These are phyloP conservation scores for Nannochloris sp. DNA, from an alignment of 139 green algal genomes.

Conservation along the genomic window DNA sequence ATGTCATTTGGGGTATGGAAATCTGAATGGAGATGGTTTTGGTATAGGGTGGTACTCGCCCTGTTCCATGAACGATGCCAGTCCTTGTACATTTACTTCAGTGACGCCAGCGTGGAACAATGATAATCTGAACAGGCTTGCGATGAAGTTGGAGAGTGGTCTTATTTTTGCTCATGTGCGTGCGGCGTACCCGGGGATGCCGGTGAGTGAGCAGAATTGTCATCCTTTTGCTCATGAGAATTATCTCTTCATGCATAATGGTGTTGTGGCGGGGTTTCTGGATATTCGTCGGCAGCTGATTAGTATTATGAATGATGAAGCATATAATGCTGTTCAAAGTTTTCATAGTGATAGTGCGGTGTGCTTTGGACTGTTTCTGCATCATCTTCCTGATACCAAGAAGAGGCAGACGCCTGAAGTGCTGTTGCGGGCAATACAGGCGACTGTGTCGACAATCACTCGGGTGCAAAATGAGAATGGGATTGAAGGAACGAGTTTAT, in stretches of 20 bases:
- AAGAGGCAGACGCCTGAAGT: slow-evolving; percentile 54
- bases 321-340: slow-evolving; percentile 77
- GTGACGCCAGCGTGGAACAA: slow-evolving; percentile 97
- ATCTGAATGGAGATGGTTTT: slow-evolving; percentile 92
- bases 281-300: slow-evolving; percentile 70
- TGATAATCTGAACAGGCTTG: slow-evolving; percentile 82
- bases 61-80: slow-evolving; percentile 32
- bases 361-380: slow-evolving; percentile 85
- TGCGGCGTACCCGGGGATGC: slow-evolving; percentile 60
- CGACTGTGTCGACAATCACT: slow-evolving; percentile 39
- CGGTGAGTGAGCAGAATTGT: slow-evolving; percentile 89
- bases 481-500: slow-evolving; percentile 53
- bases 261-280: slow-evolving; percentile 79
- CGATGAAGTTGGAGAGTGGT: slow-evolving; percentile 79
- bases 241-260: slow-evolving; percentile 98
- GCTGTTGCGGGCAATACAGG: slow-evolving; percentile 57
- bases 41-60: slow-evolving; percentile 81
- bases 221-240: slow-evolving; percentile 78
- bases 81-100: slow-evolving; percentile 84
- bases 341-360: slow-evolving; percentile 91
- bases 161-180: slow-evolving; percentile 92
- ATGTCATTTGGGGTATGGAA: slow-evolving; percentile 70
- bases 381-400: slow-evolving; percentile 67
- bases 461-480: slow-evolving; percentile 39
- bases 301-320: slow-evolving; percentile 63